Base-by-base conservation (phyloP, 306 rosid species). In the Bauhinia variegata region DNA sequence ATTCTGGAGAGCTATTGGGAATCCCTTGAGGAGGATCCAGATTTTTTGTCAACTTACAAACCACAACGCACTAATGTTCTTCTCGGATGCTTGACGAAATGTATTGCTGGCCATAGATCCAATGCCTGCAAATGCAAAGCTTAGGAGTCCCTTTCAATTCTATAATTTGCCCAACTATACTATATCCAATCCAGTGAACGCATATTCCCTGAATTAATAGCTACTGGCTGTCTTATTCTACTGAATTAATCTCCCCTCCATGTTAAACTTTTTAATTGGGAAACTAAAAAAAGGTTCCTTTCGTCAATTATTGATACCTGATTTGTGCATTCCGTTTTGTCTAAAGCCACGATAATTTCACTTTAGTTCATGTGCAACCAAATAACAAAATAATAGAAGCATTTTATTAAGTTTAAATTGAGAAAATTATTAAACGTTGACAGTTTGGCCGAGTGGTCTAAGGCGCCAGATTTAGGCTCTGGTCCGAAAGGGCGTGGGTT, bases 401-500 rank as follows among this genome's bases (percentile, higher is more conserved):
- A 1, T 23, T 23, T 23, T 23, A 23, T 23, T 23, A 23, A 23
- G 28, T 23, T 1, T 23, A 23, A 23, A 23, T 23, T 1, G 28
- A 2, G 28, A 23, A 1, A 23, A 23, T 2, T 23, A 23, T 4
- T 4, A 31, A 5, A 6, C 55, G 4, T 3, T 0, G 89, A 84
- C 86, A 76, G 92, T 88, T 86, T 86, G 96, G 89, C 92, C 92
- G 92, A 86, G 92, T 86, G 91, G 96, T 88, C 84, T 86, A 83
- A 80, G 91, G 84, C 87, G 86, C 83, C 83, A 86, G 86, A 87
- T 84, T 86, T 88, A 86, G 91, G 96, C 96, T 86, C 91, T 86
- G 87, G 85, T 88, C 96, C 96, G 91, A 75, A 88, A 88, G 91
- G 91, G 96, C 89, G 91, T 84, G 89, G 92, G 96, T 88, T 88